These are phyloP conservation scores for Lactifluus hygrophoroides DNA, from an alignment of 768 basidiomycete genomes.

Conservation along the genomic window DNA sequence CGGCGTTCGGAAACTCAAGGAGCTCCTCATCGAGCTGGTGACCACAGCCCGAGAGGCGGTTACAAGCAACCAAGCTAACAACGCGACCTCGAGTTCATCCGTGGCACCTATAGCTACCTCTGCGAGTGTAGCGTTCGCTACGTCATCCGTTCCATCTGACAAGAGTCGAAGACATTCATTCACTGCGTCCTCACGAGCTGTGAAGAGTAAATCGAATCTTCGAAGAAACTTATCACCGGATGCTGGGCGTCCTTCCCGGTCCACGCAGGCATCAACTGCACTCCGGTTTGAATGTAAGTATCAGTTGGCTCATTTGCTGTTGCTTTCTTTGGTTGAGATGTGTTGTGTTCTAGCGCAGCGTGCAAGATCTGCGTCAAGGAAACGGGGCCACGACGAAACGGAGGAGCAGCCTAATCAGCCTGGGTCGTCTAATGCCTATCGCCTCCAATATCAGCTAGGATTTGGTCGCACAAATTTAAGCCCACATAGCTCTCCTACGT, in stretches of 20 bases:
- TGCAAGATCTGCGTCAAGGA: conserved; percentile 68
- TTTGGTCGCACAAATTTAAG: conserved; percentile 38
- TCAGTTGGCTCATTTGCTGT: not conserved
- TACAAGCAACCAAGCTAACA: conserved; percentile 24
- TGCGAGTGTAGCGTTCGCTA: not conserved
- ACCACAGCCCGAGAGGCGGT: conserved; percentile 66
- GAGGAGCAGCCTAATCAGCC: conserved; percentile 39
- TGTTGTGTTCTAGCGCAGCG: conserved; percentile 41
- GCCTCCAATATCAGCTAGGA: conserved; percentile 25
- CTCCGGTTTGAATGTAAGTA: conserved; percentile 30
- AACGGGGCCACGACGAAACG: conserved; percentile 60
- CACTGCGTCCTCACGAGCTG: conserved; percentile 12
- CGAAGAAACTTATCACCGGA: conserved; percentile 29
- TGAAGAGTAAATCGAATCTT: conserved; percentile 23
- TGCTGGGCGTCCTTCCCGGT: conserved; percentile 25
- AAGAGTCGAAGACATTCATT: conserved; percentile 21
- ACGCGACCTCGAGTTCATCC: conserved; percentile 20
- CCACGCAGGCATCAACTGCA: conserved; percentile 22
- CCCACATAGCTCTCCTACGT: conserved; percentile 69
- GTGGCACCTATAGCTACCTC: conserved; percentile 3
- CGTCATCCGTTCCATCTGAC: conserved; percentile 6
- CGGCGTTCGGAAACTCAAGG: conserved; percentile 80
- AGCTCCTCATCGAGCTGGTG: conserved; percentile 61
- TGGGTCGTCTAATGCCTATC: conserved; percentile 19
- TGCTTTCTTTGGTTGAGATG: not conserved